Base-by-base conservation (phyloP, 2,329 filamentous ascomycete genomes). In the Alternaria tenuissima region DNA sequence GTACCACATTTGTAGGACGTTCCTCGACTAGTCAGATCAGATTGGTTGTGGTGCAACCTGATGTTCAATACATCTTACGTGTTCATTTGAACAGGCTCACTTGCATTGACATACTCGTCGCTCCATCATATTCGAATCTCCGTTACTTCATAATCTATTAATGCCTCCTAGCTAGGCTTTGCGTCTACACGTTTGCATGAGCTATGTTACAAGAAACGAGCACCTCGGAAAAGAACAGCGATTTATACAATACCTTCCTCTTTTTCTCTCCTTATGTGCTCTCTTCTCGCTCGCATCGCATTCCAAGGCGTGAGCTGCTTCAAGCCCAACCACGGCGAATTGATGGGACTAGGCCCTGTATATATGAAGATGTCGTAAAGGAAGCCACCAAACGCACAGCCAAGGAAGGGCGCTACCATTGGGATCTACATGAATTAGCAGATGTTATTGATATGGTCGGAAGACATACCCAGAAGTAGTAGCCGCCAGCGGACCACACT, bases 401-500 rank as follows among this genome's bases (percentile, higher is more conserved):
- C 90, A 9, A 85, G 75, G 71, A 92, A 91, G 0, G 90, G 90
- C 2, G 88, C 84, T 4, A 93, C 86, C 82, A 93, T 90, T 0
- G 90, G 90, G 20, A 92, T 85, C 89, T 44, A 5, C 59, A 18
- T 12, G 4, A 9, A 7, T 64, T 32, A 65, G 54, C n/a, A 39
- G 16, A 34, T 24, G 14, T 18, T 0, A 9, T 3, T 3, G 4
- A 9, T 11, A 30, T 3, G 9, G 38, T 5, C 22, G 1, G 20
- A 18, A 24, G 16, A 42, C 81, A 66, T 79, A 89, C 87, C 89
- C 89, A 92, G 73, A 92, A 92, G 72, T 91, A 93, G 71, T 91
- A 90, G 12, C 83, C 83, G 2, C 89, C 89, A 1, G 87, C 86
- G 9, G 82, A 84, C 87, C 88, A 92, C 0, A 92, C 89, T 51